Evolutionary conservation across 2,329 filamentous ascomycete species (phyloP).

Genomic region (Parafenestella ontariensis): DNA sequence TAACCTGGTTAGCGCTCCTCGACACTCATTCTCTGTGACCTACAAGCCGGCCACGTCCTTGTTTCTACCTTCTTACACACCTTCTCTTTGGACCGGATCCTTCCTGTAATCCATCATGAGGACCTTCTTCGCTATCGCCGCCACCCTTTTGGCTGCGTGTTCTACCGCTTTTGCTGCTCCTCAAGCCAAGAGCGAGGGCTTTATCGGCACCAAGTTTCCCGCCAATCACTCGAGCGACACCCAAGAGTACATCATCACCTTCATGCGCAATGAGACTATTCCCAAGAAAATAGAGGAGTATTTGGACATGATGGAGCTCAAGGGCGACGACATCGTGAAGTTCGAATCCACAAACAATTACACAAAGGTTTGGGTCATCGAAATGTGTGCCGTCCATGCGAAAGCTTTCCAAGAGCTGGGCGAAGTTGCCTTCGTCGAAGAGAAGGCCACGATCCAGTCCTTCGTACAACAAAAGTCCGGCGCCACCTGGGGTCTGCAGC

Average conservation of each 20-base stretch:
- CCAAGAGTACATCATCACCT: slow-evolving; percentile 37
- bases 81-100: slow-evolving; percentile 32
- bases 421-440: slow-evolving; percentile 53
- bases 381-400: slow-evolving; percentile 51
- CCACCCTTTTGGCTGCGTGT: slow-evolving; percentile 35
- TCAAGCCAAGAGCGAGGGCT: slow-evolving; percentile 21
- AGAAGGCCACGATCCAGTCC: slow-evolving; percentile 45
- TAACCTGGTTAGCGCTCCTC: slow-evolving; percentile 33
- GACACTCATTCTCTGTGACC: slow-evolving; percentile 26
- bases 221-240: slow-evolving; percentile 40
- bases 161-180: slow-evolving; percentile 26
- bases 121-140: slow-evolving; percentile 33
- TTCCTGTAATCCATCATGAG: slow-evolving; percentile 40
- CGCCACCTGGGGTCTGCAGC: slow-evolving; percentile 57
- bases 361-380: slow-evolving; percentile 49
- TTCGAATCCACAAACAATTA: slow-evolving; percentile 51
- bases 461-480: slow-evolving; percentile 36
- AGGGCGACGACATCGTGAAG: slow-evolving; percentile 44
- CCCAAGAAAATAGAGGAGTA: slow-evolving; percentile 11
- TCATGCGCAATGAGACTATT: slow-evolving; percentile 25
- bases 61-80: slow-evolving; percentile 13
- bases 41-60: slow-evolving; percentile 22
- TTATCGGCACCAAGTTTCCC: slow-evolving; percentile 29
- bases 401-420: slow-evolving; percentile 48
- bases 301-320: slow-evolving; percentile 36